These are phyloP conservation scores for Dothistroma septosporum DNA, from an alignment of 2,329 filamentous ascomycete genomes.

Conservation along the genomic window DNA sequence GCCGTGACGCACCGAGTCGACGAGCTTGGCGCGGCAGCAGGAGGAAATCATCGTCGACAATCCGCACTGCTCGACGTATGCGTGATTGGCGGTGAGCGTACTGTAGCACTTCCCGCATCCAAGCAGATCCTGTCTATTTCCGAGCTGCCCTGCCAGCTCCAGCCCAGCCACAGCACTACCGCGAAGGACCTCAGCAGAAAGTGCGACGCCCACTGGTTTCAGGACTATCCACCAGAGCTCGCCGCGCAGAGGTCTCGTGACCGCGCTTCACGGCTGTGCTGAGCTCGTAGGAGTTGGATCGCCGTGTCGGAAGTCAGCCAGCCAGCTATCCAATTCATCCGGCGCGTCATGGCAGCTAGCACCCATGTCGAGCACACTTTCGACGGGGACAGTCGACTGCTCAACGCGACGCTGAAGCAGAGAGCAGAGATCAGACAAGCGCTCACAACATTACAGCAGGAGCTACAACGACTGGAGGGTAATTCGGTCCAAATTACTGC, in stretches of 20 bases:
- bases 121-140: neutral
- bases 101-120: neutral
- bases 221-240: neutral
- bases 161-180: neutral
- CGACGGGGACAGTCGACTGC: slow-evolving; percentile 24
- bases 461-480: slow-evolving; percentile 19
- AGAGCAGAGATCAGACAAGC: slow-evolving; percentile 23
- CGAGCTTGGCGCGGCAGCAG: neutral
- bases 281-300: neutral
- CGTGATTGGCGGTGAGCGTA: neutral
- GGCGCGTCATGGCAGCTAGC: slow-evolving; percentile 9
- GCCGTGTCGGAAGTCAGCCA: neutral
- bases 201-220: slow-evolving; percentile 4
- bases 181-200: neutral
- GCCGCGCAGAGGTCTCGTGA: neutral
- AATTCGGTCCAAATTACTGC: slow-evolving; percentile 20
- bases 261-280: neutral
- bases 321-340: neutral
- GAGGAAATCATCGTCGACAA: neutral
- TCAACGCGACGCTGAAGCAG: slow-evolving; percentile 20
- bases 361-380: slow-evolving; percentile 23
- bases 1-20: neutral
- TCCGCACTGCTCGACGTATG: neutral
- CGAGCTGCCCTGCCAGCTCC: neutral
- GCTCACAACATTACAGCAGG: slow-evolving; percentile 20